Conservation (phyloP, 345 rosid species). For the Garcia nutans region DNA sequence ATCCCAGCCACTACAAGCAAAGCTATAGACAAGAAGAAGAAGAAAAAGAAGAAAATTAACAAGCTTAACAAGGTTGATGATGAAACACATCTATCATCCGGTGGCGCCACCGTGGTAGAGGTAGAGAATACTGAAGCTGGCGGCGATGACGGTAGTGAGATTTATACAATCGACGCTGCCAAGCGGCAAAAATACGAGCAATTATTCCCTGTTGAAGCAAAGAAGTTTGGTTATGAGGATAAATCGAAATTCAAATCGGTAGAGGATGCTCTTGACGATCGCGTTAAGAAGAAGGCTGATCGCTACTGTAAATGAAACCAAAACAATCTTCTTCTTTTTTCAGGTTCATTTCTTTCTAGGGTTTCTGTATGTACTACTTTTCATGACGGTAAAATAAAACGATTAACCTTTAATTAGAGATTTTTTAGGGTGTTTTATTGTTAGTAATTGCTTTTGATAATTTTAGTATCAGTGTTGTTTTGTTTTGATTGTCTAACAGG, state of each 20-base stretch:
- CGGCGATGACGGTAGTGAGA: constrained; percentile 27
- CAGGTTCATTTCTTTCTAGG: background rate
- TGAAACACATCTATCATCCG: no score
- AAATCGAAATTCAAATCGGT: constrained; percentile 49
- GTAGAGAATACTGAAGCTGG: background rate
- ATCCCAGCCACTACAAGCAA: constrained; percentile 58
- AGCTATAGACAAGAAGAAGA: constrained; percentile 62
- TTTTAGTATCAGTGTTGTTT: background rate
- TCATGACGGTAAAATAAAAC: background rate
- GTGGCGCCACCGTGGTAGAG: constrained; percentile 8
- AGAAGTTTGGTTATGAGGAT: constrained; percentile 70
- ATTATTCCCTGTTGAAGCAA: constrained; percentile 84
- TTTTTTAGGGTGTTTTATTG: background rate
- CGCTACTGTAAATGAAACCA: constrained; percentile 75
- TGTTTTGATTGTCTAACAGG: background rate
- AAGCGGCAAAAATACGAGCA: constrained; percentile 78
- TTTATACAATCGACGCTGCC: constrained; percentile 84
- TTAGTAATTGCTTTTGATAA: background rate
- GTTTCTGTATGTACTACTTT: background rate
- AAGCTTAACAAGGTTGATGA: background rate
- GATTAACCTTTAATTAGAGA: background rate
- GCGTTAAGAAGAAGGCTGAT: constrained; percentile 93
- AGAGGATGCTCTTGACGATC: constrained; percentile 89
- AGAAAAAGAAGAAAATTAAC: constrained; percentile 45
- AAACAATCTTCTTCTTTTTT: background rate